Evolutionary conservation across 2,329 filamentous ascomycete genomes (phyloP).

Genomic region (Microsporum ferrugineum): DNA sequence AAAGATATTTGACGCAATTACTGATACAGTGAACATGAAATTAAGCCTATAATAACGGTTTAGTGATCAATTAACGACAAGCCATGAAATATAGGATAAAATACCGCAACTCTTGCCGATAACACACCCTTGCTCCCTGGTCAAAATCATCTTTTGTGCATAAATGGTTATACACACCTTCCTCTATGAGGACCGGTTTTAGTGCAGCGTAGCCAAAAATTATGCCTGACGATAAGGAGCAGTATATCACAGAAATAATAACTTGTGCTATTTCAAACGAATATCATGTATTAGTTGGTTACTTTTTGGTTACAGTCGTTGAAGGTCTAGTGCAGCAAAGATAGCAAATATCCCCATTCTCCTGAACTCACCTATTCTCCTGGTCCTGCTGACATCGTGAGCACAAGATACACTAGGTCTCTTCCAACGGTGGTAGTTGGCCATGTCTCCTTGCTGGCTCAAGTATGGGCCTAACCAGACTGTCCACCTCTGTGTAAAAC

Average conservation of each 20-base stretch:
- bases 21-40: conserved; percentile 84
- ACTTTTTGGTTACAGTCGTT: neutral
- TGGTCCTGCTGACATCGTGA: conserved; percentile 45
- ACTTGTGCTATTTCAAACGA: conserved; percentile 49
- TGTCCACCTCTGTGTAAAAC: neutral
- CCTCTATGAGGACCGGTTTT: conserved; percentile 64
- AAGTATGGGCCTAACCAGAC: too few relatives aligned
- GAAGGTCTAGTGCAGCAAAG: neutral
- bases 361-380: conserved; percentile 38
- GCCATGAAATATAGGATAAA: neutral
- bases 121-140: conserved; percentile 42
- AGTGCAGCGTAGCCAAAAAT: conserved; percentile 78
- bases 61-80: neutral
- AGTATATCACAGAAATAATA: conserved; percentile 56
- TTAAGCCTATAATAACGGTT: conserved; percentile 49
- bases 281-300: neutral
- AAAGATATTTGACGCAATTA: conserved; percentile 76
- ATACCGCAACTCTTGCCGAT: conserved; percentile 46
- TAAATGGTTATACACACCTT: conserved; percentile 57
- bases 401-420: conserved; percentile 29
- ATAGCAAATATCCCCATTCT: neutral
- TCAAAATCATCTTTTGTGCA: conserved; percentile 47
- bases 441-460: neutral
- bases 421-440: conserved; percentile 4
- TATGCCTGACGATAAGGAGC: conserved; percentile 64